Evolutionary conservation across 164 flowering plant genomes (phyloP), one percentile per base, ranked within the genome.

Genomic region (Piper longum): DNA sequence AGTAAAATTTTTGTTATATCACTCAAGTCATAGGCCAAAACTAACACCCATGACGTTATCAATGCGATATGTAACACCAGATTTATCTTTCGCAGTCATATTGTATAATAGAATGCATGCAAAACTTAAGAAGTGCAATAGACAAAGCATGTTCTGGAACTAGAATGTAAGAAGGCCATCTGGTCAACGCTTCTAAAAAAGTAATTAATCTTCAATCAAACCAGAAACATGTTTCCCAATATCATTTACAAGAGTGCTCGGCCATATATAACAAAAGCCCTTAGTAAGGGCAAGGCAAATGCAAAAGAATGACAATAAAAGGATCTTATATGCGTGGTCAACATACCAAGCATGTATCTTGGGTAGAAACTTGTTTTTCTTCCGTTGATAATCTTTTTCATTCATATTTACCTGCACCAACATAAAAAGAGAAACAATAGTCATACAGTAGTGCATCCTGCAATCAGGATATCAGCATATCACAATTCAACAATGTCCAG

Each of bases 311-410:
- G 52, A 14, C 52, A 48, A 48, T 56, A 8, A 48, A 51, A 57
- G 43, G 9, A 56, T 17, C 12, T 54, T 13, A 55, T 57, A 55
- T 7, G 19, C 12, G 14, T 48, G 36, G 43, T 4, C 51, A 36
- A 63, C 75, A 76, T 86, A 95, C 99, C 99, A 95, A 56, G 97
- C 96, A 82, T 95, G 99, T 64, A 95, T 95, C 84, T 95, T 95
- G 19, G 97, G 96, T 68, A 95, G 80, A 79, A 83, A 95, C 80
- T 95, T 95, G 85, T 95, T 95, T 83, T 95, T 95, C 77, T 89
- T 95, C 61, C 99, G 85, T 66, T 88, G 96, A 70, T 95, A 95
- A 70, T 95, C 99, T 76, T 66, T 95, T 81, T 95, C 99, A 65
- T 81, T 95, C 99, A 95, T 88, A 76, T 95, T 95, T 68, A 91